Base-by-base conservation (phyloP, 202 grass and related monocot species). In the Panicum virgatum region DNA sequence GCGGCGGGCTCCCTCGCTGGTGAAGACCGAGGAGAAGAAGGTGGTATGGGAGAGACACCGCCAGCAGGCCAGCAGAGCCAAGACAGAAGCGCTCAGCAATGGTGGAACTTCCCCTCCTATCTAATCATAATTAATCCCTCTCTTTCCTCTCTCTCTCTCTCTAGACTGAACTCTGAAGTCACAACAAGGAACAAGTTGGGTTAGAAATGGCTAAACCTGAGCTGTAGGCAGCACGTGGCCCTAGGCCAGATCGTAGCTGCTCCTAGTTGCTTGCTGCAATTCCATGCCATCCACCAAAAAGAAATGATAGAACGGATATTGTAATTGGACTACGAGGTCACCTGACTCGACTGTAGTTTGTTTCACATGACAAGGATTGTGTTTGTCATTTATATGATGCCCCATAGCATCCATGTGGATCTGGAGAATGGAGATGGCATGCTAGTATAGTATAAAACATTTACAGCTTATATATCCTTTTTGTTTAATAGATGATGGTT, bases 211-310 rank as follows among this genome's bases (percentile, higher is more conserved):
- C 18, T 58, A 30, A 11, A 37, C 9, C 23, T 51, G 56, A 78
- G 30, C 32, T 64, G 66, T 87, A 45, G 78, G 40, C 25, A 38
- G 12, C 85, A 65, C 85, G 20, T 63, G 37, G 47, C 37, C 64
- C 36, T 25, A 78, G 85, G 79, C 57, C 65, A 72, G 79, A 87
- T 83, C 85, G 20, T 77, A 15, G 52, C 47, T 62, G 34, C 69
- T 23, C 10, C 3, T 29, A 5, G 37, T 1, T 3, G 39, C 25
- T 62, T 5, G 39, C 40, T 62, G 39, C 9, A 3, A 5, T 58
- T 58, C 12, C 12, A 57, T 75, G 12, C 14, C 29, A 8, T 63
- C 6, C 5, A 60, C 23, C 11, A 29, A 27, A 18, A 34, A 19
- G 26, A 15, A 60, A 5, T 26, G 11, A 10, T 58, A 58, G 22